Percentiles rank a stretch among this genome's conserved stretches.
Conservation (phyloP, 2,329 filamentous ascomycete genomes). For the Colletotrichum shisoi region DNA sequence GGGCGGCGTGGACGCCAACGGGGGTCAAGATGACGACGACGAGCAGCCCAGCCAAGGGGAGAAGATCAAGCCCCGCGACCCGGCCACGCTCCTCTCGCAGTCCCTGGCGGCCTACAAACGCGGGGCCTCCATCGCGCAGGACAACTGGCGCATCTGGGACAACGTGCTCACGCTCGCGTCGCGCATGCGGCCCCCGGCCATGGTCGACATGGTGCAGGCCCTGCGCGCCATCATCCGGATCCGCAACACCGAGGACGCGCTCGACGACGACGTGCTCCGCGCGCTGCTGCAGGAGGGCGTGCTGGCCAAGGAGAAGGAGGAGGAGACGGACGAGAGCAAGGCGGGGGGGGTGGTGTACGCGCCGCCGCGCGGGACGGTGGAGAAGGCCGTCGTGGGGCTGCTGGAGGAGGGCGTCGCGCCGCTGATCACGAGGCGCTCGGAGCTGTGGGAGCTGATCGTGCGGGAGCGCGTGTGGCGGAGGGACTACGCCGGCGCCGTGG, state of each 20-base stretch:
- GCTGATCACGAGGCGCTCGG: conserved; percentile 79
- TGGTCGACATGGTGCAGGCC: conserved; percentile 77
- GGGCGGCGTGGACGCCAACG: conserved; percentile 39
- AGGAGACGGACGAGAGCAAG: conserved; percentile 45
- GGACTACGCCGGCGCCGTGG: conserved; percentile 75
- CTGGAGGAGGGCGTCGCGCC: conserved; percentile 79
- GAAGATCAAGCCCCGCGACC: conserved; percentile 52
- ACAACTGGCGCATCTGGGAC: conserved; percentile 94
- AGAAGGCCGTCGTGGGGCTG: conserved; percentile 72
- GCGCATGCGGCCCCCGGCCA: conserved; percentile 76
- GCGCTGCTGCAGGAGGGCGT: conserved; percentile 77
- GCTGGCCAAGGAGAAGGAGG: conserved; percentile 52
- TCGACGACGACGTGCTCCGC: conserved; percentile 77
- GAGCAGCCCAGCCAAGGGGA: conserved; percentile 13
- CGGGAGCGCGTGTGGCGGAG: conserved; percentile 76
- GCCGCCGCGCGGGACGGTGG: conserved; percentile 65
- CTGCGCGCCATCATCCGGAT: conserved; percentile 79
- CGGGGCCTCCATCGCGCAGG: conserved; percentile 81
- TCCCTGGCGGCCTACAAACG: conserved; percentile 86
- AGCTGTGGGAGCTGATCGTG: conserved; percentile 78
- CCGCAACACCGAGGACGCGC: conserved; percentile 76
- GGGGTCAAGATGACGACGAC: conserved; percentile 36
- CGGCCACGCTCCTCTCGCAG: conserved; percentile 71
- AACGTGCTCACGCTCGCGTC: conserved; percentile 90
- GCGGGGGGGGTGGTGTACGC: conserved; percentile 46